These are phyloP conservation scores for Dothistroma pini DNA, from an alignment of 2,329 filamentous ascomycete genomes.

Conservation along the genomic window DNA sequence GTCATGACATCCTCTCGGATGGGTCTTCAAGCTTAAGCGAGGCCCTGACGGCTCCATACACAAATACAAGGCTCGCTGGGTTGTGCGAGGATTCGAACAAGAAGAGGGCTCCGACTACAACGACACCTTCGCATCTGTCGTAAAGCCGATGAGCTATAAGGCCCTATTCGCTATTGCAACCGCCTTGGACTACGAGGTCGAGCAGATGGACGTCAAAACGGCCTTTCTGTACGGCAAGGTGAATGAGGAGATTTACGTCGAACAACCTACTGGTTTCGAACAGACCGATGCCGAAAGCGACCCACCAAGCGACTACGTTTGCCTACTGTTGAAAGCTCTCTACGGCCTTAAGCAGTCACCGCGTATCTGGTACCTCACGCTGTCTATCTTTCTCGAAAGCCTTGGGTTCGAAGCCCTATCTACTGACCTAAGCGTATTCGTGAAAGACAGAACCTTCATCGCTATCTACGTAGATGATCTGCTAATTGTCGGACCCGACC, in stretches of 20 bases:
- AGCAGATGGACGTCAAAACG: conserved; percentile 35
- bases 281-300: not conserved
- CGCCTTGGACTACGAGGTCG: conserved; percentile 24
- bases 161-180: conserved; percentile 28
- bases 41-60: too few relatives aligned
- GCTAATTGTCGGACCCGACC: conserved; percentile 9
- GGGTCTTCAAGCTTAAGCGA: too few relatives aligned
- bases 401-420: too few relatives aligned
- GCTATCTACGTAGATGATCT: conserved; percentile 15
- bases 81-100: conserved; percentile 30
- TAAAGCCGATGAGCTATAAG: conserved; percentile 22
- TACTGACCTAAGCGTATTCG: too few relatives aligned
- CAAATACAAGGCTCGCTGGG: conserved; percentile 30
- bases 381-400: conserved; percentile 22
- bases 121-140: too few relatives aligned
- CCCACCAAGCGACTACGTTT: too few relatives aligned
- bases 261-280: conserved; percentile 20
- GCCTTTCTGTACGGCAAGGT: conserved; percentile 33
- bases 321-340: conserved; percentile 27
- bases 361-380: conserved; percentile 26
- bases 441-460: too few relatives aligned
- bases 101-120: conserved; percentile 29
- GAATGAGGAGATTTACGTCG: conserved; percentile 29
- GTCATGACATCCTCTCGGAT: too few relatives aligned
- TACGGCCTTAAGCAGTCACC: conserved; percentile 35